Percentiles rank a stretch among this genome's conserved stretches.
These are phyloP conservation scores for Trichocladium uniseriatum DNA, from an alignment of 495 filamentous ascomycete genomes.

Conservation along the genomic window DNA sequence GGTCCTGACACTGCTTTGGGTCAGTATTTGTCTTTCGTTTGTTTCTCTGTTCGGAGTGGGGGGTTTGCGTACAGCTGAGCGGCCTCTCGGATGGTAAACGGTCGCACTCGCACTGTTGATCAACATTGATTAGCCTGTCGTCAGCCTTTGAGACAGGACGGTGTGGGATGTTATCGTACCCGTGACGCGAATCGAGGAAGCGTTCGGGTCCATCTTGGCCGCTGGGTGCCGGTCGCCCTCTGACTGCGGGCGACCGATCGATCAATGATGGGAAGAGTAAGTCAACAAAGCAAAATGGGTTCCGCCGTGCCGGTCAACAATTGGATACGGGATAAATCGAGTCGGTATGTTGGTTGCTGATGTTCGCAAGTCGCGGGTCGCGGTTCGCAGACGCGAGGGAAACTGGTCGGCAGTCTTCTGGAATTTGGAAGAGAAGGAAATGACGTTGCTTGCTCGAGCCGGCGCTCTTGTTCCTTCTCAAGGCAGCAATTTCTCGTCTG, in stretches of 20 bases:
- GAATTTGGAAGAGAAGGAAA: background rate
- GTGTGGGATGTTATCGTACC: conserved; percentile 28
- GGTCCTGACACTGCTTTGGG: conserved; percentile 49
- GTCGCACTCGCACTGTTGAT: conserved; percentile 73
- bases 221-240: conserved; percentile 11
- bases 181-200: conserved; percentile 52
- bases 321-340: conserved; percentile 6
- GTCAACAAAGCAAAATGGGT: background rate
- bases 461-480: background rate
- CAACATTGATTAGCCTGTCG: conserved; percentile 4
- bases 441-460: conserved; percentile 3
- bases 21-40: too few relatives aligned
- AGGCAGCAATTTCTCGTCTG: conserved; percentile 9
- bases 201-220: conserved; percentile 31
- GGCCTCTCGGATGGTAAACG: conserved; percentile 75
- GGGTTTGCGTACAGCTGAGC: conserved; percentile 47
- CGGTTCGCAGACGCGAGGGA: background rate
- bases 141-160: background rate
- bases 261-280: background rate
- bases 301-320: conserved; percentile 9
- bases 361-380: background rate
- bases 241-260: background rate
- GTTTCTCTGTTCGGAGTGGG: background rate
- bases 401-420: too few relatives aligned
- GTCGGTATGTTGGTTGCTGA: background rate